Conservation (phyloP, 1,139 yeast genomes). For the Saccharomycopsis phalli region DNA sequence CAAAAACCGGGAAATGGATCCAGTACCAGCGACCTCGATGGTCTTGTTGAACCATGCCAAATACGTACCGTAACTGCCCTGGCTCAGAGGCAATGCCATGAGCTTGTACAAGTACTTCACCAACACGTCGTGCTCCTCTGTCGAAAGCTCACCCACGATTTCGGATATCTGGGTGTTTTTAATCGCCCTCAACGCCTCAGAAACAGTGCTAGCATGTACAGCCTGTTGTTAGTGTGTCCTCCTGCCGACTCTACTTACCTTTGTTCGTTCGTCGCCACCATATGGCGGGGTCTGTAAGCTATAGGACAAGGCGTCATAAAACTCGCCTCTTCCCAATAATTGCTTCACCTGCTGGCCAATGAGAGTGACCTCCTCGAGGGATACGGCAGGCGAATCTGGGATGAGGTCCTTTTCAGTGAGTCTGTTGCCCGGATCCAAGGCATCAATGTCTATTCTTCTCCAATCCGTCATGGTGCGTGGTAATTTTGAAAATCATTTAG, state of each 20-base stretch:
- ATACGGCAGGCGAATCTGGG: conserved; percentile 32
- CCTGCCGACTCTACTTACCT: conserved; percentile 26
- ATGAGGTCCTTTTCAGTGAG: conserved; percentile 55
- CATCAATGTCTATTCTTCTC: conserved; percentile 89
- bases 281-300: conserved; percentile 76
- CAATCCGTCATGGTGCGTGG: conserved; percentile 34
- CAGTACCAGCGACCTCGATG: conserved; percentile 76
- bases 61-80: conserved; percentile 79
- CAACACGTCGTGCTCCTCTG: conserved; percentile 68
- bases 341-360: conserved; percentile 52
- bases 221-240: conserved; percentile 21
- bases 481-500: not conserved
- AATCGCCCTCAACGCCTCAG: conserved; percentile 67
- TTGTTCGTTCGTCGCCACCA: conserved; percentile 54
- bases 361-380: conserved; percentile 46
- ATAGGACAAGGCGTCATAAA: conserved; percentile 52
- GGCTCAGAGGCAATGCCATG: conserved; percentile 69
- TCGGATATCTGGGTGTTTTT: conserved; percentile 64
- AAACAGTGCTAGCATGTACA: conserved; percentile 47
- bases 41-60: conserved; percentile 91
- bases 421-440: conserved; percentile 64
- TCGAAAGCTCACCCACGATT: conserved; percentile 48
- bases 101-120: conserved; percentile 81
- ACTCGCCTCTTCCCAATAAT: conserved; percentile 64
- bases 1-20: conserved; percentile 78